Conservation (phyloP, 2,329 filamentous ascomycete species). For the Xenoacremonium recifei region DNA sequence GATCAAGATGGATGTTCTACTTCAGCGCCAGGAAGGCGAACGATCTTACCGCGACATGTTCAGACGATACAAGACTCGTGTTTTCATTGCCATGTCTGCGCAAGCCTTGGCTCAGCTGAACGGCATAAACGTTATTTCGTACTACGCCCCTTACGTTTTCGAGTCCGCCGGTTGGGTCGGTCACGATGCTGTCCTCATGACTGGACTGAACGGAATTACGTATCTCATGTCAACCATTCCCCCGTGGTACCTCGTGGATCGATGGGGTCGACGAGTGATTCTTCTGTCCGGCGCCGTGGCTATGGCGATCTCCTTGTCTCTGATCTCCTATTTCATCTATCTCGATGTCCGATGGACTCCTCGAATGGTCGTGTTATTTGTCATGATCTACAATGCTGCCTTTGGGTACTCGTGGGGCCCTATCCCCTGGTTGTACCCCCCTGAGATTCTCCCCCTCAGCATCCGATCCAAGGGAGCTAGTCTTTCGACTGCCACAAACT, state of each 20-base stretch:
- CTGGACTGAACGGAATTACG: constrained; percentile 87
- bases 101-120: constrained; percentile 95
- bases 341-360: constrained; percentile 78
- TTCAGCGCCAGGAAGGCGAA: constrained; percentile 93
- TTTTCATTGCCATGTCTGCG: constrained; percentile 98
- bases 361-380: constrained; percentile 83
- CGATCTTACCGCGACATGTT: constrained; percentile 94
- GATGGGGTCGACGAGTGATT: constrained; percentile 85
- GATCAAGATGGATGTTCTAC: constrained; percentile 96
- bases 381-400: constrained; percentile 97
- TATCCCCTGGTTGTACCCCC: constrained; percentile 96
- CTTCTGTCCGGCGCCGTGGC: constrained; percentile 84
- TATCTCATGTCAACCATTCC: constrained; percentile 92
- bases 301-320: constrained; percentile 84
- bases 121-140: constrained; percentile 99
- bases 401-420: constrained; percentile 96
- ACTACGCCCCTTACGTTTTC: constrained; percentile 95
- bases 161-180: constrained; percentile 96
- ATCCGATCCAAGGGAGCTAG: constrained; percentile 97
- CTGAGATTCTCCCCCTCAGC: constrained; percentile 95
- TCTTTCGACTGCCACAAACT: constrained; percentile 93
- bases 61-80: constrained; percentile 82
- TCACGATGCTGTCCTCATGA: constrained; percentile 91
- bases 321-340: constrained; percentile 94
- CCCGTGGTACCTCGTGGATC: constrained; percentile 95